phyloP scores from a whole-genome alignment of 331 rosid genomes.

The Rosa hybrid region DNA sequence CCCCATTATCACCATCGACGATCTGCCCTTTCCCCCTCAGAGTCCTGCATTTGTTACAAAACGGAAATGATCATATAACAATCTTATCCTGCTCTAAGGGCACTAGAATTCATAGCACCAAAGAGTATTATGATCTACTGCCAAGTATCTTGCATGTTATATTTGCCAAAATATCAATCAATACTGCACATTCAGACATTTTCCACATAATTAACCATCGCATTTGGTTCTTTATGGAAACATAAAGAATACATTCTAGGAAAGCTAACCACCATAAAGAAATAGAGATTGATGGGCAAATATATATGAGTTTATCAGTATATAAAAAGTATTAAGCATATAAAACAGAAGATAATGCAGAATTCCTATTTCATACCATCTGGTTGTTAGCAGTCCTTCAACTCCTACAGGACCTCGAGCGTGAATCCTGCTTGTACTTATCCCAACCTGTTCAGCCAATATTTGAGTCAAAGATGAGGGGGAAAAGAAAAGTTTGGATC shows the following conservation, averaged over 20 bases:
- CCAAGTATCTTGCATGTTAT: neutral
- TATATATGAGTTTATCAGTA: neutral
- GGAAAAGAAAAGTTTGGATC: constrained; percentile 13
- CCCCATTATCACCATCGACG: constrained; percentile 66
- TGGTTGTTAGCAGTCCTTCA: constrained; percentile 75
- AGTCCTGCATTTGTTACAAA: constrained; percentile 56
- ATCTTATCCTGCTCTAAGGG: neutral
- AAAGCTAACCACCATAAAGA: neutral
- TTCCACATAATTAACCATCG: neutral
- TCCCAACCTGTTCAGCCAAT: constrained; percentile 63
- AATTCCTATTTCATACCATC: constrained; percentile 58
- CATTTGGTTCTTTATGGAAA: neutral
- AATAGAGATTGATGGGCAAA: neutral
- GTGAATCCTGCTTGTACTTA: constrained; percentile 74
- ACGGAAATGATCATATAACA: neutral
- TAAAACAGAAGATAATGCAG: neutral
- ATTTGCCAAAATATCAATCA: neutral
- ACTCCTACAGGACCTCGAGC: constrained; percentile 95
- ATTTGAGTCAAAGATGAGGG: constrained; percentile 14
- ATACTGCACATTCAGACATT: neutral
- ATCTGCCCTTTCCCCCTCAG: constrained; percentile 78
- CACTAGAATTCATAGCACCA: neutral
- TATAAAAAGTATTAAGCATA: neutral
- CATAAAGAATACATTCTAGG: neutral
- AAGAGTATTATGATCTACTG: neutral